Base-by-base conservation (phyloP, 352 stramenopile species). In the Plasmopara halstedii region DNA sequence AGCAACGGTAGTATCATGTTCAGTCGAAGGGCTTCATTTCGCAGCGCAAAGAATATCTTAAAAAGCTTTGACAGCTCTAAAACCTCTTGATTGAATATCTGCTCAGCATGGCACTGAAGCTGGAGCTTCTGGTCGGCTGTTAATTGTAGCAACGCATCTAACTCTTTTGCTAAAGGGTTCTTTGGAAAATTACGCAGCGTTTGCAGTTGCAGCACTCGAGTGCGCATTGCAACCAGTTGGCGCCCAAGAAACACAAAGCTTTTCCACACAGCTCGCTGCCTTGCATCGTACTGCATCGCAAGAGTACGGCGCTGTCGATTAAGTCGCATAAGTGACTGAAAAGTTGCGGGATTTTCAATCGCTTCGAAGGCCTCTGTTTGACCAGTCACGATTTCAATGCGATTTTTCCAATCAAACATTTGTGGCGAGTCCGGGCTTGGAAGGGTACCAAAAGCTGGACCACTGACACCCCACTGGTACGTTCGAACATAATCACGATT, bases 21-120 rank as follows among this genome's bases (percentile, higher is more conserved):
- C 7, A 92, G 47, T 19, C 58, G 64, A 41, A 80, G n/a, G 8
- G 80, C 80, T 56, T 86, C 73, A 23, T 69, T 70, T 10, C 80
- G 77, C 27, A 92, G 41, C 2, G 64, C 72, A 38, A 83, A 73
- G 60, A 88, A 92, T 13, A 83, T 70, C 50, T 92, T 92, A 52
- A 92, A 83, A 19, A 92, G 61, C 57, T 77, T 73, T 25, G 75
- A 70, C 38, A 89, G 63, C 50, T 73, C 48, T 46, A 75, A 41
- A 4, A 85, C 67, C 34, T 92, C 64, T 7, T 75, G 51, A 36
- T 65, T 70, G n/a, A 88, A 73, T 46, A 85, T 67, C 56, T 71
- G 62, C 35, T 71, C 60, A 3, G 74, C 75, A 33, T 81, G 58
- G 53, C 68, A 79, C 48, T 85, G 68, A 1, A 92, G 59, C 51